Evolutionary conservation across 2,329 filamentous ascomycete genomes (phyloP), one percentile per base, ranked within the genome.

Genomic region (Ophiostoma himal-ulmi): DNA sequence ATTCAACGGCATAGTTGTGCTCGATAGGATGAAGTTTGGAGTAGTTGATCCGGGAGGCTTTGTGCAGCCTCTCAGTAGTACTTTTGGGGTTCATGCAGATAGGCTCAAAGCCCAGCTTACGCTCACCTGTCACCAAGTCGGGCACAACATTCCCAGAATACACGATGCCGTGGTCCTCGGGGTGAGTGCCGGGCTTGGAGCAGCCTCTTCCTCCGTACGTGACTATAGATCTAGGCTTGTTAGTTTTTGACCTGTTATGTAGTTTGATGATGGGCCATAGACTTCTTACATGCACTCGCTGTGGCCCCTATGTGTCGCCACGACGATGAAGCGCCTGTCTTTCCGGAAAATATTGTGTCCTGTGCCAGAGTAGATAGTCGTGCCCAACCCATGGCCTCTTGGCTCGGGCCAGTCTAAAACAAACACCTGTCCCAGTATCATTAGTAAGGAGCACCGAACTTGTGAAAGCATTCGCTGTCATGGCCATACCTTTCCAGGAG

Each of bases 1-100:
- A 86, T 73, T 83, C 80, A n/a, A 88, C 84, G 65, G 80, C 82
- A 74, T 83, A 78, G 74, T 88, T 88, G 77, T 88, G 86, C 75
- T 87, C 84, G 36, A 88, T 79, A 3, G 84, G 85, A 37, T 82
- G 80, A 6, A 85, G 78, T 73, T 87, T 87, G 5, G 84, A 83
- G 76, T 87, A 88, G 77, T 88, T 87, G 73, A 87, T 81, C 5
- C 86, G 82, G 14, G 86, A 88, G 72, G 84, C 82, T 39, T 74
- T 79, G 13, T 79, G 79, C 7, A 88, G 79, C 69, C 77, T 81
- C 71, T 87, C 84, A 41, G 78, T 79, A 17, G 78, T 76, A 4
- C 79, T 77, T 26, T 76, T 78, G 26, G 86, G 80, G 0, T 79
- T 76, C 60, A 85, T 79, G 37, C 77, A 77, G 48, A 87, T 80